Percentiles rank a stretch among this genome's conserved stretches.
Evolutionary conservation across 306 rosid species (phyloP).

Genomic region (Sophora flavescens): DNA sequence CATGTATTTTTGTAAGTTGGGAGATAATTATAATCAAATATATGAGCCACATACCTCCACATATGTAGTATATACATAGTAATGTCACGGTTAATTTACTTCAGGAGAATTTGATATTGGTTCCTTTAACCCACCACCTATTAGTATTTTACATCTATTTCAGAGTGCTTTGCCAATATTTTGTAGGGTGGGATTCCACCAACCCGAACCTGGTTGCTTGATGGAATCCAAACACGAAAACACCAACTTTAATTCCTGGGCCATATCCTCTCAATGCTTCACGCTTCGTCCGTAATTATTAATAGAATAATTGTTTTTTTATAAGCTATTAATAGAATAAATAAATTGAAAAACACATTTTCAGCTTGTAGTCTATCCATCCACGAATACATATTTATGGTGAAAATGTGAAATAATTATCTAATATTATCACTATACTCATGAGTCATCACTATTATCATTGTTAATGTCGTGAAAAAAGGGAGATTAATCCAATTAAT

Average conservation of each 20-base stretch:
- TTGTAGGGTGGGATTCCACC: conserved; percentile 69
- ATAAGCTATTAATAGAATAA: background rate
- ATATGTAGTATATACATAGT: background rate
- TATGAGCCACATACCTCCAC: conserved; percentile 15
- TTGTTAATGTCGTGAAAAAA: background rate
- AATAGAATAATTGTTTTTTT: background rate
- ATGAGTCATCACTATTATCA: background rate
- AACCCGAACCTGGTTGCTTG: conserved; percentile 46
- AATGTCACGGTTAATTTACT: background rate
- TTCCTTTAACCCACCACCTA: conserved; percentile 37
- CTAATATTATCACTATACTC: background rate
- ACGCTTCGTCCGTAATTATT: background rate
- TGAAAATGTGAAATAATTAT: background rate
- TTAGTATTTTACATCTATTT: conserved; percentile 30
- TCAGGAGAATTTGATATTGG: conserved; percentile 17
- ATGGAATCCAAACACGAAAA: conserved; percentile 83
- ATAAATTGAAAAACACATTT: background rate
- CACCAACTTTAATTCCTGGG: conserved; percentile 66
- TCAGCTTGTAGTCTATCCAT: background rate
- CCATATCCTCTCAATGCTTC: conserved; percentile 47
- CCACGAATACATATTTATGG: background rate
- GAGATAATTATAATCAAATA: background rate
- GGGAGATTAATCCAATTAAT: background rate
- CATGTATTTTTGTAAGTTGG: background rate
- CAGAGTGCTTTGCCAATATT: conserved; percentile 47